Evolutionary conservation across 164 flowering plant species (phyloP), one percentile per base, ranked within the genome.

Genomic region (Kingdonia uniflora): DNA sequence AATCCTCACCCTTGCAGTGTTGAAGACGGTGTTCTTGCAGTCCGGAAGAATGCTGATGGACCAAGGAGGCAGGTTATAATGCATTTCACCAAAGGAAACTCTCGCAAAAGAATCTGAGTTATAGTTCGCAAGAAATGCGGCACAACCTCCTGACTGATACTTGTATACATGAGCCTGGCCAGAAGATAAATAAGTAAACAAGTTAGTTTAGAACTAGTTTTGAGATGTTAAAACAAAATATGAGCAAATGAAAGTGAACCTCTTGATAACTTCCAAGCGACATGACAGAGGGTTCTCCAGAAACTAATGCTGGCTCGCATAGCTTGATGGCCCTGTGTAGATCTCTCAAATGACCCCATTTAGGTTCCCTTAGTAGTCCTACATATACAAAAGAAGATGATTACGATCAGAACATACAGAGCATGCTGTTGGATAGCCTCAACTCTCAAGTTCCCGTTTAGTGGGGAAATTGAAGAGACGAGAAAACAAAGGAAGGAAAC

Each of bases 31-130:
- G 24, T 59, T 79, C 63, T 73, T 84, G 80, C 97, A 89, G 77
- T 86, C 95, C 17, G 97, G 97, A 19, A 89, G 83, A 56, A 89
- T 82, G 76, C 97, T 89, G 65, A 89, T 62, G 14, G 97, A 86
- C 90, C 89, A 84, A 56, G 88, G 81, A 42, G 97, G 96, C 61
- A 91, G 65, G 51, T 83, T 71, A 60, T 85, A 91, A 38, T 66
- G 75, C 57, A 15, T 25, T 54, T 74, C 77, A 16, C 71, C 59
- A 48, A 80, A 91, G 19, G 62, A 67, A 46, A 87, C 82, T 56
- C 47, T 80, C 14, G 65, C 82, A 2, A 69, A 59, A 48, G 48
- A 65, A 25, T 52, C 58, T 4, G 77, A 20, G 20, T 87, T 84
- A 49, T 76, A 73, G 66, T 91, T 91, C 29, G 88, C 72, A 11